Conservation (phyloP, 305 asterid genomes). For the Fraxinus sp. region DNA sequence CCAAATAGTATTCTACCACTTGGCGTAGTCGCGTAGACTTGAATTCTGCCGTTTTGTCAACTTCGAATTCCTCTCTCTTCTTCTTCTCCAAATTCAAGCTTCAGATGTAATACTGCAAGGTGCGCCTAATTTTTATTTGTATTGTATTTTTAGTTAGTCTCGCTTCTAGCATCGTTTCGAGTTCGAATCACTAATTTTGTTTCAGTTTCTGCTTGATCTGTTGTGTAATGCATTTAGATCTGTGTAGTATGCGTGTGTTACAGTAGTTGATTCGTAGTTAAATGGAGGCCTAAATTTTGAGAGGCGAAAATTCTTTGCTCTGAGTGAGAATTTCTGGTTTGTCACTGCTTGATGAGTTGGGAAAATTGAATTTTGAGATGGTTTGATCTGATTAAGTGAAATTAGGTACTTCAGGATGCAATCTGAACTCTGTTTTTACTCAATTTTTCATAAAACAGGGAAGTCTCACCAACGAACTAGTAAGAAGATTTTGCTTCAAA, state of each 20-base stretch:
- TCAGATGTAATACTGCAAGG: not conserved
- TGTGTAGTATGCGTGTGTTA: not conserved
- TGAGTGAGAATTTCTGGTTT: not conserved
- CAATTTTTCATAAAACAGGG: not conserved
- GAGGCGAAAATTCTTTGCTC: not conserved
- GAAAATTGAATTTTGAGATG: not conserved
- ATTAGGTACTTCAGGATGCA: not conserved
- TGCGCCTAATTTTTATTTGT: not conserved
- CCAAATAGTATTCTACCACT: not conserved
- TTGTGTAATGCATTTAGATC: not conserved
- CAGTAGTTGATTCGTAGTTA: not conserved
- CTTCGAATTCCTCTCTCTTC: not conserved
- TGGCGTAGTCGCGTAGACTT: not conserved
- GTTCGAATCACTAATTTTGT: not conserved
- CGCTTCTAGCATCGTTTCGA: not conserved
- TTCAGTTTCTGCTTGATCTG: not conserved
- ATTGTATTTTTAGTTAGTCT: not conserved
- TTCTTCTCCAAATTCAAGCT: not conserved
- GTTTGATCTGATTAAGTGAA: not conserved
- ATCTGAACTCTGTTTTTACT: not conserved
- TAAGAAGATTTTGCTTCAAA: not conserved
- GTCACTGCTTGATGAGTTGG: not conserved
- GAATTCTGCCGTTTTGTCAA: not conserved
- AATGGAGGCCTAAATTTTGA: not conserved
- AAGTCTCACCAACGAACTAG: not conserved